phyloP scores from a whole-genome alignment of 1,284 basidiomycete genomes.

The Farysia itapuensis region DNA sequence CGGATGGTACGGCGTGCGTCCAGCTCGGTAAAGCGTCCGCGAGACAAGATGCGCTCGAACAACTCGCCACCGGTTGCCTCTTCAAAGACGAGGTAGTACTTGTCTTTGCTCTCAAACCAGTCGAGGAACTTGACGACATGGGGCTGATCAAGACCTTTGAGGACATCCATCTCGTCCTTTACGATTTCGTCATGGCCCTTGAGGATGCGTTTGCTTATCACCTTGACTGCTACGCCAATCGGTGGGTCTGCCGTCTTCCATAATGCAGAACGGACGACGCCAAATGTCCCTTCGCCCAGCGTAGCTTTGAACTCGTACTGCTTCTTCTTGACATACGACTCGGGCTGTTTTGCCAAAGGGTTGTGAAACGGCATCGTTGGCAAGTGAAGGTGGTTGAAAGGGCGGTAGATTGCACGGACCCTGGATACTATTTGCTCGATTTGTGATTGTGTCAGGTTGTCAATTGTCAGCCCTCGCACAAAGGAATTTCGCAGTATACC shows the following conservation, averaged over 20 bases:
- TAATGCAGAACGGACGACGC: constrained; percentile 47
- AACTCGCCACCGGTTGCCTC: constrained; percentile 61
- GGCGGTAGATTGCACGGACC: too few species aligned
- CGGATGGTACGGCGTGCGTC: constrained; percentile 57
- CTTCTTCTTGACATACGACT: constrained; percentile 56
- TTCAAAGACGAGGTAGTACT: constrained; percentile 61
- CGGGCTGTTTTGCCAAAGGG: constrained; percentile 42
- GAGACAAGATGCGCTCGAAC: constrained; percentile 58
- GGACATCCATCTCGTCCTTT: constrained; percentile 57
- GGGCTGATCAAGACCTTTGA: constrained; percentile 55
- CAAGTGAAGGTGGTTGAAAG: too few species aligned
- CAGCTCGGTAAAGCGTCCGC: constrained; percentile 56
- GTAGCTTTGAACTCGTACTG: constrained; percentile 58
- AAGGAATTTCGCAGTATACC: too few species aligned
- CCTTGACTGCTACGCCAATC: constrained; percentile 56
- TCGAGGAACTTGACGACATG: constrained; percentile 65
- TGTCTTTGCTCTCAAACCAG: constrained; percentile 58
- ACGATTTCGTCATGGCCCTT: constrained; percentile 55
- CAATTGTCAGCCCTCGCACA: too few species aligned
- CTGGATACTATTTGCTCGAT: too few species aligned
- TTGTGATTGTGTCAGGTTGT: too few species aligned
- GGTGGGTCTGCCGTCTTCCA: constrained; percentile 49
- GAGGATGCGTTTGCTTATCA: constrained; percentile 55
- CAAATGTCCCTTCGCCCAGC: constrained; percentile 56
- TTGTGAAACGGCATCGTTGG: constrained; percentile 51